Evolutionary conservation across 1,139 yeast species (phyloP), one percentile per base, ranked within the genome.

Genomic region (Candida sp.): DNA sequence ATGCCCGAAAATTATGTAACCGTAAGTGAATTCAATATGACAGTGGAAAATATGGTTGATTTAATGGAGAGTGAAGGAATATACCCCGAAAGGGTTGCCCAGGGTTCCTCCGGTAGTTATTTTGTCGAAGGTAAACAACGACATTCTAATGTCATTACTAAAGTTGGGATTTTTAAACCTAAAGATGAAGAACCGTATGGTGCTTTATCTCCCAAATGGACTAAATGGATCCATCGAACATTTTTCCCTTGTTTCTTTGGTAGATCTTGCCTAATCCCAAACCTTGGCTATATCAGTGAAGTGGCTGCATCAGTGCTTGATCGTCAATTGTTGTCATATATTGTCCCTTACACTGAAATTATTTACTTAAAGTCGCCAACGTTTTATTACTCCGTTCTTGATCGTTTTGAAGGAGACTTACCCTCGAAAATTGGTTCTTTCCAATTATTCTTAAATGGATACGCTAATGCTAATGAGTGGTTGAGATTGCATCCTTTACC

Each of bases 131-230:
- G 54, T 2, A 61, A 63, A 27, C 56, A 61, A 36, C 58, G 33
- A 19, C 43, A 45, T 22, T 33, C 33, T 11, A 38, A 43, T 6
- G 47, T 36, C 2, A 30, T 52, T 7, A 47, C 50, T 34, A 60
- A 51, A 37, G 75, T 74, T 5, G 91, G 84, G 0, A 82, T 85
- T 3, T 85, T 85, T 68, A 85, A 85, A 57, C 93, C 93, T 5
- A 84, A 84, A 56, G 89, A 84, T 60, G 93, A 85, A 60, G 91
- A 85, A 52, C 93, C 91, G 0, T 85, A 85, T 55, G 93, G 91
- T 0, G 88, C 90, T 0, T 57, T 85, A 43, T 81, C 87, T 5
- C 91, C 91, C 0, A 85, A 85, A 58, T 83, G 91, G 90, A 79
- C 87, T 2, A 85, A 85, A 62, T 85, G 91, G 91, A 59, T 84